phyloP scores from a whole-genome alignment of 108 stramenopile genomes.

The Skeletonema marinoi region DNA sequence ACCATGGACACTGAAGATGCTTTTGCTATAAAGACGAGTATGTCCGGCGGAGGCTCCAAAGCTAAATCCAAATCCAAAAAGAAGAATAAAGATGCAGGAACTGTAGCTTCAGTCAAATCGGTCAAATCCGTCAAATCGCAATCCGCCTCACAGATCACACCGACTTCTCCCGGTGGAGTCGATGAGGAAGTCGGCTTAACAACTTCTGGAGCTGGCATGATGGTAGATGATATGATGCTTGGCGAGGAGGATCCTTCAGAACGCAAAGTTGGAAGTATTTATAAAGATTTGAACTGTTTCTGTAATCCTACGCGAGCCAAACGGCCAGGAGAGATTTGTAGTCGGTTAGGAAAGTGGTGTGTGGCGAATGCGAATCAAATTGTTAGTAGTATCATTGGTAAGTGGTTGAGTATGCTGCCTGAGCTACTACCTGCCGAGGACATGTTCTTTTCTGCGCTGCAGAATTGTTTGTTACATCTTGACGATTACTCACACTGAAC shows the following conservation, averaged over 20 bases:
- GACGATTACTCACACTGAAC: background rate
- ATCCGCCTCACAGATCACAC: background rate
- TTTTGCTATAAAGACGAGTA: too few relatives aligned
- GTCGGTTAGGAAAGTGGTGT: conserved; percentile 31
- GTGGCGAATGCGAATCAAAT: conserved; percentile 49
- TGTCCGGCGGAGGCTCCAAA: too few relatives aligned
- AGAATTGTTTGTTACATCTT: background rate
- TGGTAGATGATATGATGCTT: background rate
- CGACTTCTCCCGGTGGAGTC: background rate
- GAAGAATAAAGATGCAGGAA: background rate
- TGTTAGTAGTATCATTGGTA: conserved; percentile 39
- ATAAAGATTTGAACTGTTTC: conserved; percentile 39
- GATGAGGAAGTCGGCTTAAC: background rate
- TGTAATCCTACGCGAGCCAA: conserved; percentile 46
- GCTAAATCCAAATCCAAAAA: background rate
- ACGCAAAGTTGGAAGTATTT: conserved; percentile 27
- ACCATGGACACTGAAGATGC: too few relatives aligned
- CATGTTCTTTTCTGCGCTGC: too few relatives aligned
- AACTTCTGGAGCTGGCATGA: background rate
- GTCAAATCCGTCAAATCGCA: background rate
- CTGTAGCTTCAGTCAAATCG: background rate
- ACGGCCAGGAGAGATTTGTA: conserved; percentile 17
- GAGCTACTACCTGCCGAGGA: background rate
- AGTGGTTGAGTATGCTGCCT: background rate
- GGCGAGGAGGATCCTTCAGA: background rate